A percentile compares a stretch with the other conserved stretches of the same genome.
These are phyloP conservation scores for Pseudotulostoma volvatum DNA, from an alignment of 495 filamentous ascomycete species.

Conservation along the genomic window DNA sequence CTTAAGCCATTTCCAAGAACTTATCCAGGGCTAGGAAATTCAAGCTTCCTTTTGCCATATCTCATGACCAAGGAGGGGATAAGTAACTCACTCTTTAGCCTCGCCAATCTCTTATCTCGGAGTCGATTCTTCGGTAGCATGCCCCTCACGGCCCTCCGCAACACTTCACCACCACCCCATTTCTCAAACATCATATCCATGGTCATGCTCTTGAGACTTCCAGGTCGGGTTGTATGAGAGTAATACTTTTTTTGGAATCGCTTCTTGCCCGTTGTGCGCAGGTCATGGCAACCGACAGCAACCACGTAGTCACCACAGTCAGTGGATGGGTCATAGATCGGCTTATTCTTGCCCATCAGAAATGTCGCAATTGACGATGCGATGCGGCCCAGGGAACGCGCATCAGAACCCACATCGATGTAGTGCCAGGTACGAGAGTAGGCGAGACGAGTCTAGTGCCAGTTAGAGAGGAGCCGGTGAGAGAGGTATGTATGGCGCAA, in stretches of 20 bases:
- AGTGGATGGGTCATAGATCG: conserved; percentile 86
- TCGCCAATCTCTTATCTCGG: conserved; percentile 65
- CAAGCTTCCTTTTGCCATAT: too few species aligned
- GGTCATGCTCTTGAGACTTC: conserved; percentile 68
- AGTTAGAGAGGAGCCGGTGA: background rate
- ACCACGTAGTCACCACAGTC: conserved; percentile 99
- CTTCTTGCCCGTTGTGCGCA: conserved; percentile 85
- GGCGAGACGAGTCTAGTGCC: conserved; percentile 74
- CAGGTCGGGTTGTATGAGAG: conserved; percentile 77
- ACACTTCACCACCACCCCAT: conserved; percentile 84
- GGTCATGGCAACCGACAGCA: conserved; percentile 68
- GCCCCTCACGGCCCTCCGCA: conserved; percentile 80
- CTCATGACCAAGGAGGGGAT: background rate
- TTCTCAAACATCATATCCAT: conserved; percentile 93
- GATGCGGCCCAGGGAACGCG: conserved; percentile 58
- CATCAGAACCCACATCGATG: conserved; percentile 48
- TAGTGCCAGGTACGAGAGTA: conserved; percentile 93
- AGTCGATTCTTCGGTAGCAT: conserved; percentile 97
- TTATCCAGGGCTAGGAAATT: too few species aligned
- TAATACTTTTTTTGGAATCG: conserved; percentile 89
- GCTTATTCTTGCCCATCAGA: conserved; percentile 99
- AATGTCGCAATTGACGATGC: conserved; percentile 78
- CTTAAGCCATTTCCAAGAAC: too few species aligned
- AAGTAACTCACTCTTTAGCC: conserved; percentile 59
- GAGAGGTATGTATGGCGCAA: background rate